phyloP scores from a whole-genome alignment of 164 flowering plant genomes.

The Litsea cubeba region DNA sequence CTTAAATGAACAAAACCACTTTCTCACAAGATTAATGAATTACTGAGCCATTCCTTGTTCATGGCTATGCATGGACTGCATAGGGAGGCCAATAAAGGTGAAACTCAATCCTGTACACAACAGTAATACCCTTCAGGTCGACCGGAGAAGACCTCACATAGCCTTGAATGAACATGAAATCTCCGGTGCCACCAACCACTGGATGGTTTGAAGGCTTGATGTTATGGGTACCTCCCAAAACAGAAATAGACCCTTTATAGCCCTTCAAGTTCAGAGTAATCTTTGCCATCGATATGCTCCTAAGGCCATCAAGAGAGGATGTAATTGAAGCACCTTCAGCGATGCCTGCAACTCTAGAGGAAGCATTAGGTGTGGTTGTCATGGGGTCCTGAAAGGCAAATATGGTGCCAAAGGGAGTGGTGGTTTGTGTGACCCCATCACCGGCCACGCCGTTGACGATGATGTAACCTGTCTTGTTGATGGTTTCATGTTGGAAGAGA shows the following conservation, averaged over 20 bases:
- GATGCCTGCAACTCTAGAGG: conserved; percentile 23
- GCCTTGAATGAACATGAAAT: conserved; percentile 45
- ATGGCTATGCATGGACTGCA: conserved; percentile 10
- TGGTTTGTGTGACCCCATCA: conserved; percentile 22
- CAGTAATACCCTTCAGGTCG: conserved; percentile 23
- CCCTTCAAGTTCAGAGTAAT: conserved; percentile 28
- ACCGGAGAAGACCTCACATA: conserved; percentile 38
- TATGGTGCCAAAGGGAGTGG: conserved; percentile 40
- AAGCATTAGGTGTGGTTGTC: conserved; percentile 20
- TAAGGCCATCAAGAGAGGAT: conserved; percentile 31
- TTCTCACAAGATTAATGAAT: not conserved
- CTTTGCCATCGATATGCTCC: conserved; percentile 32
- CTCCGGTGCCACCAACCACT: conserved; percentile 43
- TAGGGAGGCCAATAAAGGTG: conserved; percentile 50
- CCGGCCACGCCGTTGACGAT: conserved; percentile 37
- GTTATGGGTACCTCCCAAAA: conserved; percentile 34
- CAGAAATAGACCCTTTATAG: conserved; percentile 33
- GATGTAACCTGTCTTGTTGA: conserved; percentile 34
- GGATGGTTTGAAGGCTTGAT: conserved; percentile 38
- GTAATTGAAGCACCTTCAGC: conserved; percentile 34
- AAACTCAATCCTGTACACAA: conserved; percentile 41
- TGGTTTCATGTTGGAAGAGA: conserved; percentile 39
- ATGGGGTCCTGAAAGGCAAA: conserved; percentile 33
- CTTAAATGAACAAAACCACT: too few relatives aligned
- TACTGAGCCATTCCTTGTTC: not conserved